A percentile compares a stretch with the other conserved stretches of the same genome.
phyloP scores from a whole-genome alignment of 2,329 filamentous ascomycete species.

The Phaeosphaeria sp. region DNA sequence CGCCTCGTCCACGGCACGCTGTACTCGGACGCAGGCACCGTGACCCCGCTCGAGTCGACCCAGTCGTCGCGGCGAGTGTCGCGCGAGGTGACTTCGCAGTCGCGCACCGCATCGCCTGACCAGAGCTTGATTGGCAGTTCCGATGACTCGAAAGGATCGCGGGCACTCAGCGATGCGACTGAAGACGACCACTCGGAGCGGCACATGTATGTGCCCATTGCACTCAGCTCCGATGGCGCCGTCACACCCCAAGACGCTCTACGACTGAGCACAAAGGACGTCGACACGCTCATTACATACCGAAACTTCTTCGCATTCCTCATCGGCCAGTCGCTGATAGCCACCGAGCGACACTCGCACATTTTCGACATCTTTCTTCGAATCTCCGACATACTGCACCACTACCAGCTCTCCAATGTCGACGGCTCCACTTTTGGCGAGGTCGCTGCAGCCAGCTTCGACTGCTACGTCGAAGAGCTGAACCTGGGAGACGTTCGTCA shows the following conservation, averaged over 20 bases:
- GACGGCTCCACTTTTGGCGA: constrained; percentile 70
- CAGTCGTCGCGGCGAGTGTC: constrained; percentile 30
- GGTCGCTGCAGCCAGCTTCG: constrained; percentile 68
- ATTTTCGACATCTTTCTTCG: constrained; percentile 68
- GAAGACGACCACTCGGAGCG: constrained; percentile 57
- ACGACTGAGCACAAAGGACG: constrained; percentile 54
- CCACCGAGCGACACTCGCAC: constrained; percentile 60
- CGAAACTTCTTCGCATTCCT: constrained; percentile 71
- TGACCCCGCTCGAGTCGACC: constrained; percentile 24
- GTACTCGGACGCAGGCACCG: constrained; percentile 46
- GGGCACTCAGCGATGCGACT: constrained; percentile 55
- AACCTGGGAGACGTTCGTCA: constrained; percentile 78
- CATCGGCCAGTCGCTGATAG: constrained; percentile 66
- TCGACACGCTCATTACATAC: constrained; percentile 64
- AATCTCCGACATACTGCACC: constrained; percentile 62
- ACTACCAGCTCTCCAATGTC: constrained; percentile 66
- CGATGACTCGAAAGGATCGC: constrained; percentile 56
- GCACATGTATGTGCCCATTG: constrained; percentile 66
- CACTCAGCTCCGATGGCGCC: constrained; percentile 59
- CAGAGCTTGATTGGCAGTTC: constrained; percentile 45
- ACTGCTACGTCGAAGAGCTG: constrained; percentile 78
- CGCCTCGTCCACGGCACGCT: constrained; percentile 62
- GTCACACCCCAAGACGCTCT: constrained; percentile 33
- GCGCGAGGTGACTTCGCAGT: constrained; percentile 35
- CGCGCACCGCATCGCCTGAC: constrained; percentile 41